Conservation (phyloP, 1,284 basidiomycete species). For the Leccinum cinnamomeum region DNA sequence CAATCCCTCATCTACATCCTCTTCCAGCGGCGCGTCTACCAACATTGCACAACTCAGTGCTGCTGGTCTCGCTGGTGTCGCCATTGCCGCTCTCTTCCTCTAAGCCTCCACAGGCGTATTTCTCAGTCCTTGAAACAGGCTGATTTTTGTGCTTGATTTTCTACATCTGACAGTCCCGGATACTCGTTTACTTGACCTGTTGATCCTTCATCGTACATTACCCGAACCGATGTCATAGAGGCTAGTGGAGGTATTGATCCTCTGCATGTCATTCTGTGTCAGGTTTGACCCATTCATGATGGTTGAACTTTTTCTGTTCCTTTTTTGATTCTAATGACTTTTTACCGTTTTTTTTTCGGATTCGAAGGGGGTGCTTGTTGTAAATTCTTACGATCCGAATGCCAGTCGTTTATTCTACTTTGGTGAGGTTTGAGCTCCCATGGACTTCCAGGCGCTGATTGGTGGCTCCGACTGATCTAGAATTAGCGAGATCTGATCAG, state of each 20-base stretch:
- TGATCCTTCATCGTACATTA: slow-evolving; percentile 22
- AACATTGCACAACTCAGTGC: slow-evolving; percentile 39
- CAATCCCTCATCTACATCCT: slow-evolving; percentile 15
- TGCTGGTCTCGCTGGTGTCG: slow-evolving; percentile 49
- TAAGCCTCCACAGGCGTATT: slow-evolving; percentile 9
- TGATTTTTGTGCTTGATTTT: slow-evolving; percentile 23
- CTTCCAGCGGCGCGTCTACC: slow-evolving; percentile 31
- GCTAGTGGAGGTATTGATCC: slow-evolving; percentile 3
- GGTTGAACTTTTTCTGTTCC: slow-evolving; percentile 6
- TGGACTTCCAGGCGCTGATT: not conserved
- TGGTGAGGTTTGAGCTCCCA: not conserved
- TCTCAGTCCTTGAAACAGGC: slow-evolving; percentile 9
- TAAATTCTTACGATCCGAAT: slow-evolving; percentile 16
- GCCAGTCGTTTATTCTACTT: slow-evolving; percentile 1
- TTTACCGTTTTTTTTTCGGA: slow-evolving; percentile 10
- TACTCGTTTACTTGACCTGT: slow-evolving; percentile 9
- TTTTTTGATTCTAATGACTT: slow-evolving; percentile 1
- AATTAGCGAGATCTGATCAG: not conserved
- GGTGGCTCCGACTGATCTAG: not conserved
- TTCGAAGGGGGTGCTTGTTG: slow-evolving; percentile 14
- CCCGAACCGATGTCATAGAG: slow-evolving; percentile 5
- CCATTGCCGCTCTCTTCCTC: slow-evolving; percentile 44
- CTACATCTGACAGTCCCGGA: slow-evolving; percentile 11
- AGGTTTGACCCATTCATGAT: not conserved
- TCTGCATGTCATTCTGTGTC: not conserved